Evolutionary conservation across 169 alveolate species (phyloP).

Genomic region (Eimeria praecox): DNA sequence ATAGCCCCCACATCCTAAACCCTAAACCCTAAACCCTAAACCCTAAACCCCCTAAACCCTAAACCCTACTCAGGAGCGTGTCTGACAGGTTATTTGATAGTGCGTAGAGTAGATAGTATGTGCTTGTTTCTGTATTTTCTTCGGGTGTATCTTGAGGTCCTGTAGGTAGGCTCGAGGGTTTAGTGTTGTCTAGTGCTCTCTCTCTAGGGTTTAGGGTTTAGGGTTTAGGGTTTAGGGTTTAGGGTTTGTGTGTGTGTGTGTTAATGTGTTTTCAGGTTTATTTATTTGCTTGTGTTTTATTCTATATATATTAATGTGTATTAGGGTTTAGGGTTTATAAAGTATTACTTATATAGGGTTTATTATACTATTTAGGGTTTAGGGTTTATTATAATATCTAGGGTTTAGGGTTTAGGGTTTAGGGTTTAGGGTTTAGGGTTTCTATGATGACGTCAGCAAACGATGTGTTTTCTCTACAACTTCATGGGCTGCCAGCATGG

Average conservation of each 20-base stretch:
- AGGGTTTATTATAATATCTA: not conserved
- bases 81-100: no score
- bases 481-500: not conserved
- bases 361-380: not conserved
- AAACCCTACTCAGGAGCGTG: no score
- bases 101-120: no score
- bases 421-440: conserved; percentile 7
- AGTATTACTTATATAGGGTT: not conserved
- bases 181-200: no score
- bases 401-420: conserved; percentile 43
- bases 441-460: conserved; percentile 19
- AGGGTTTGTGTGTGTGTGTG: not conserved
- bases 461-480: not conserved
- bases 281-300: no score
- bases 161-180: no score
- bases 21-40: conserved; percentile 25
- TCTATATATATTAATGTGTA: no score
- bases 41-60: not conserved
- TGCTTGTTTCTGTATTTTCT: no score
- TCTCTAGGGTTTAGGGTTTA: conserved; percentile 15
- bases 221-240: not conserved
- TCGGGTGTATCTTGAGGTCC: no score
- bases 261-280: no score
- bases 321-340: not conserved
- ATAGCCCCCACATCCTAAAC: conserved; percentile 25